Base-by-base conservation (phyloP, 2,329 filamentous ascomycete genomes). In the Didymella pinodella region DNA sequence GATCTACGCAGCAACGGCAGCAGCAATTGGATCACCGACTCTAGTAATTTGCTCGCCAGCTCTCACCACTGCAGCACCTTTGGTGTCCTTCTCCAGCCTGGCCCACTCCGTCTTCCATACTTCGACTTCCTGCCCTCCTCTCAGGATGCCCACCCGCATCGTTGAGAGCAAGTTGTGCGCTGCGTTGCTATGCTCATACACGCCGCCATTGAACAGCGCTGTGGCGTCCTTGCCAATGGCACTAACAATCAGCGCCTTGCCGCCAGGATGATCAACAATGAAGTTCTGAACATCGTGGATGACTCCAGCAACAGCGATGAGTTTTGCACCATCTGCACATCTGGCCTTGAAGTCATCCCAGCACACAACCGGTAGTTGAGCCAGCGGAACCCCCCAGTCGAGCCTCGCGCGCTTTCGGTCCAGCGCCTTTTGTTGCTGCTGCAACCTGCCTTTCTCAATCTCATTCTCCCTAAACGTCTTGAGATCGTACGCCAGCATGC, bases 11-110 rank as follows among this genome's bases (percentile, higher is more conserved):
- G 92, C 91, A 77, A 91, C 90, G 59, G 93, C 93, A 65, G 88
- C 92, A 61, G 88, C 86, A 54, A 90, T 85, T 28, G 92, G 91
- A 75, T 90, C 86, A 16, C 86, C 81, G 47, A 94, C 86, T 78
- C 91, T 91, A 63, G 93, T 96, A 57, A 91, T 86, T 80, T 96
- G 93, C 65, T 86, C 83, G 47, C 92, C 92, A 65, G 92, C 91
- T 64, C 91, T 89, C 67, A 94, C 85, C 66, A 96, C 91, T 65
- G 90, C 87, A 74, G 90, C 84, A 29, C 91, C 92, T 44, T 86
- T 83, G 14, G 87, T 89, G 75, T 96, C 92, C 74, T 90, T 92
- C 74, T 92, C 85, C 66, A 89, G 87, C 52, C 46, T 48, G 14
- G 20, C 54, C 10, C 52, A 52, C 32, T 64, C 61, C 8, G 53